Conservation (phyloP, 2,329 filamentous ascomycete species). For the Paecilomyces dactylethromorphus region DNA sequence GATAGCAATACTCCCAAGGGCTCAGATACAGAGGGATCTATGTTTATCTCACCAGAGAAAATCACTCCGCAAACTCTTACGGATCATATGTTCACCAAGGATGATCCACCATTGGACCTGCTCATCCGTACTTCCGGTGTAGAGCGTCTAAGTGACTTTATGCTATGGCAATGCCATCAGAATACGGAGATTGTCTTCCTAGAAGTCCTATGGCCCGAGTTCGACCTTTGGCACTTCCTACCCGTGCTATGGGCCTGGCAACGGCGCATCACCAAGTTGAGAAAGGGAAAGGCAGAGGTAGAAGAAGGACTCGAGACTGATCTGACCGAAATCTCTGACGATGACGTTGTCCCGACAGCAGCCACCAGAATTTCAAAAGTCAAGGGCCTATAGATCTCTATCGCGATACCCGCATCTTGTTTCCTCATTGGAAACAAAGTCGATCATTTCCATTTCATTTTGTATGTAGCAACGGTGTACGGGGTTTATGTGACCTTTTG, state of each 20-base stretch:
- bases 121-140: constrained; percentile 91
- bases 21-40: constrained; percentile 22
- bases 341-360: constrained; percentile 14
- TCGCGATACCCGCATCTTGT: neutral
- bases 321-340: constrained; percentile 18
- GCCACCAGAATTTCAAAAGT: constrained; percentile 14
- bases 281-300: constrained; percentile 53
- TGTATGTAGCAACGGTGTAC: neutral
- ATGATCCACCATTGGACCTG: constrained; percentile 80
- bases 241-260: constrained; percentile 91
- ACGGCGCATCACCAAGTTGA: constrained; percentile 57
- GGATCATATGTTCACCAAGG: constrained; percentile 80
- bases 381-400: constrained; percentile 20
- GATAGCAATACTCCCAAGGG: constrained; percentile 28
- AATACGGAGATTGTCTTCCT: constrained; percentile 89
- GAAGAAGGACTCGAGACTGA: constrained; percentile 54
- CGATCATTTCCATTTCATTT: neutral
- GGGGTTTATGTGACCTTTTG: neutral
- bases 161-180: constrained; percentile 97
- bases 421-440: neutral
- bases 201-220: constrained; percentile 90
- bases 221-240: constrained; percentile 87
- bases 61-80: constrained; percentile 80
- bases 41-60: constrained; percentile 70
- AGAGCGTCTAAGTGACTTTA: constrained; percentile 87